A percentile compares a stretch with the other conserved stretches of the same genome.
These are phyloP conservation scores for Clavispora vitiphila DNA, from an alignment of 805 yeast genomes.

Conservation along the genomic window DNA sequence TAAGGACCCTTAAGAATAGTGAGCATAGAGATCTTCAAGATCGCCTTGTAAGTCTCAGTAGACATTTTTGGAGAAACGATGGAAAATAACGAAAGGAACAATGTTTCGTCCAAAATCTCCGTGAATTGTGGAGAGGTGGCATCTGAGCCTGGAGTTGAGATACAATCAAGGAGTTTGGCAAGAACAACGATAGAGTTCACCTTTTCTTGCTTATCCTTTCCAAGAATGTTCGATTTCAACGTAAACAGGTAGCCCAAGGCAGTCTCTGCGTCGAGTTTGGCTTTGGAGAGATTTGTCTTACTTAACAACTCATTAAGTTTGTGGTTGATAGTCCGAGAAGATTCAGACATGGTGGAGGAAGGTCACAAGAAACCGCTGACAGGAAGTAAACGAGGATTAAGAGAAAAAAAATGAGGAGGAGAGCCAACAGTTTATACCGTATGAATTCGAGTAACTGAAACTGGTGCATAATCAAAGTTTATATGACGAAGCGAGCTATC, in stretches of 20 bases:
- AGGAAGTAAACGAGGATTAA: not conserved
- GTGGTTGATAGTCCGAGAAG: constrained; percentile 40
- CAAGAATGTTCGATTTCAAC: constrained; percentile 39
- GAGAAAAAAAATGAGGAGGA: not conserved
- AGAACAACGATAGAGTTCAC: constrained; percentile 50
- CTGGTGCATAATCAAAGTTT: too few relatives aligned
- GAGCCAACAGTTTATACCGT: not conserved
- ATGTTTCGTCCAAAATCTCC: constrained; percentile 32
- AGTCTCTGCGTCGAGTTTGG: constrained; percentile 28
- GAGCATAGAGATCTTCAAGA: constrained; percentile 38
- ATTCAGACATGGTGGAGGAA: constrained; percentile 28
- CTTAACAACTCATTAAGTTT: constrained; percentile 39
- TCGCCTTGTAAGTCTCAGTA: constrained; percentile 42
- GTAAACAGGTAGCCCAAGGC: constrained; percentile 32
- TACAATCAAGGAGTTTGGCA: constrained; percentile 46
- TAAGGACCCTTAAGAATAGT: constrained; percentile 43
- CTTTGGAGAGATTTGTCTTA: constrained; percentile 25
- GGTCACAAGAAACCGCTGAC: not conserved
- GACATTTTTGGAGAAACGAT: constrained; percentile 39
- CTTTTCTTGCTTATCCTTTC: constrained; percentile 45
- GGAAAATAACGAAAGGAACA: constrained; percentile 38
- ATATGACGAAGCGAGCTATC: not conserved
- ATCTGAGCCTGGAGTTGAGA: constrained; percentile 27
- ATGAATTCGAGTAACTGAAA: too few relatives aligned
- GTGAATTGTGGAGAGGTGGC: constrained; percentile 34